Evolutionary conservation across 805 yeast species (phyloP).

Genomic region (Brettanomyces nanus): DNA sequence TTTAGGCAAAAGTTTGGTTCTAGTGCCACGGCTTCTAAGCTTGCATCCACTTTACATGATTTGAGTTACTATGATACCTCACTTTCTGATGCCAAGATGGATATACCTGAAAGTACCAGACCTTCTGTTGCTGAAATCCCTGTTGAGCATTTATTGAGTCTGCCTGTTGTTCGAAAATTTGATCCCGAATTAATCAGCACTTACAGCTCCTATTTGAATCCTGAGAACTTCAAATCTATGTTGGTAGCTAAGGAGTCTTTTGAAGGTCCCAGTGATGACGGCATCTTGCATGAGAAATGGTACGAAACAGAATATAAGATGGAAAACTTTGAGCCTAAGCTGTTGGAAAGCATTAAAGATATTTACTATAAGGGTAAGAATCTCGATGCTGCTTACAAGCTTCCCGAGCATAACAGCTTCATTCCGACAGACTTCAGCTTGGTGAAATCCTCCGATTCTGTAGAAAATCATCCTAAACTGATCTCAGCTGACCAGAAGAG

Average conservation of each 20-base stretch:
- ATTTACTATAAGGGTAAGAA: neutral
- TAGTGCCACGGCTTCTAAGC: slow-evolving; percentile 57
- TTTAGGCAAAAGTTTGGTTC: slow-evolving; percentile 74
- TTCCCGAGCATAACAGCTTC: slow-evolving; percentile 73
- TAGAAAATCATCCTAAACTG: slow-evolving; percentile 48
- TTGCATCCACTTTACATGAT: slow-evolving; percentile 22
- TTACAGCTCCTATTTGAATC: slow-evolving; percentile 40
- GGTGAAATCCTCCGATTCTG: slow-evolving; percentile 36
- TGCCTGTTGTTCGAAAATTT: slow-evolving; percentile 46
- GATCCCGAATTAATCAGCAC: slow-evolving; percentile 45
- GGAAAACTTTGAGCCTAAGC: slow-evolving; percentile 32
- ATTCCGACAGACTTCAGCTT: slow-evolving; percentile 67
- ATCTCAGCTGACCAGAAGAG: slow-evolving; percentile 42
- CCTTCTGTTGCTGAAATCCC: slow-evolving; percentile 39
- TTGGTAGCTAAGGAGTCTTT: slow-evolving; percentile 43
- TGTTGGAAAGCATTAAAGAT: slow-evolving; percentile 15
- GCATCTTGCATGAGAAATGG: slow-evolving; percentile 60
- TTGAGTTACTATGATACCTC: slow-evolving; percentile 18
- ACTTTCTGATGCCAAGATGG: slow-evolving; percentile 9
- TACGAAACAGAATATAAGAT: slow-evolving; percentile 77
- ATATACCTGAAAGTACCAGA: slow-evolving; percentile 2
- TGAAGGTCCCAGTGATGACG: slow-evolving; percentile 30
- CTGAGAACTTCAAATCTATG: slow-evolving; percentile 52
- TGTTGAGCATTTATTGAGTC: slow-evolving; percentile 50
- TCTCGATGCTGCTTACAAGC: slow-evolving; percentile 28